These are phyloP conservation scores for Taphrina betulina DNA, from an alignment of 1,139 yeast genomes.

Conservation along the genomic window DNA sequence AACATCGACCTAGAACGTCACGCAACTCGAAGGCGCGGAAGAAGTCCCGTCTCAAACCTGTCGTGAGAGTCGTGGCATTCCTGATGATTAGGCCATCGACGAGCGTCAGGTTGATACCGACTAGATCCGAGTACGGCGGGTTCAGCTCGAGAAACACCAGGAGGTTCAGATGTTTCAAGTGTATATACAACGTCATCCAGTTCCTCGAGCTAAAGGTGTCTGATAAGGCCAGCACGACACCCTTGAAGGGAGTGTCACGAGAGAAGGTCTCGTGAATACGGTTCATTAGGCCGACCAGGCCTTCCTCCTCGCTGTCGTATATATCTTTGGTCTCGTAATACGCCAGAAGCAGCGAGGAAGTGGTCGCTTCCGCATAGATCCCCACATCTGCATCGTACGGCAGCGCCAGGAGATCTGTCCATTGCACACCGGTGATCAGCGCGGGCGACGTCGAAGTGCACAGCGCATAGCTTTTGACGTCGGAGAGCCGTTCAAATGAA, in stretches of 20 bases:
- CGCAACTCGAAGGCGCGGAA: slow-evolving; percentile 17
- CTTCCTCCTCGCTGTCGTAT: background rate
- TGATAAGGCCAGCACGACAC: slow-evolving; percentile 3
- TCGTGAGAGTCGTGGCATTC: slow-evolving; percentile 12
- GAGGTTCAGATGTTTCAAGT: slow-evolving; percentile 3
- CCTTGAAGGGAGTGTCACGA: background rate
- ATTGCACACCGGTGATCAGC: background rate
- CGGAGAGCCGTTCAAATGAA: background rate
- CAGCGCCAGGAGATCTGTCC: background rate
- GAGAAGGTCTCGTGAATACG: background rate
- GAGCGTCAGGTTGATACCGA: slow-evolving; percentile 9
- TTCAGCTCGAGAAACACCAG: slow-evolving; percentile 3
- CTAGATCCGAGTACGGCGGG: slow-evolving; percentile 6
- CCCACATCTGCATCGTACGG: background rate
- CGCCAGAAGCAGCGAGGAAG: background rate
- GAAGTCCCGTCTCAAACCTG: slow-evolving; percentile 12
- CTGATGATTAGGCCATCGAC: slow-evolving; percentile 10
- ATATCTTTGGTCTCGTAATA: background rate
- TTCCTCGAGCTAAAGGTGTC: slow-evolving; percentile 2
- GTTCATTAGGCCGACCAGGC: background rate
- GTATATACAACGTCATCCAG: slow-evolving; percentile 6
- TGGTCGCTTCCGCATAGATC: background rate
- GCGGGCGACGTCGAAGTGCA: background rate
- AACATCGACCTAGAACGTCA: slow-evolving; percentile 13
- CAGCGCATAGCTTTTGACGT: background rate